Conservation (phyloP, 129 eudicot genomes). For the sunflower (Helianthus annuus) region DNA sequence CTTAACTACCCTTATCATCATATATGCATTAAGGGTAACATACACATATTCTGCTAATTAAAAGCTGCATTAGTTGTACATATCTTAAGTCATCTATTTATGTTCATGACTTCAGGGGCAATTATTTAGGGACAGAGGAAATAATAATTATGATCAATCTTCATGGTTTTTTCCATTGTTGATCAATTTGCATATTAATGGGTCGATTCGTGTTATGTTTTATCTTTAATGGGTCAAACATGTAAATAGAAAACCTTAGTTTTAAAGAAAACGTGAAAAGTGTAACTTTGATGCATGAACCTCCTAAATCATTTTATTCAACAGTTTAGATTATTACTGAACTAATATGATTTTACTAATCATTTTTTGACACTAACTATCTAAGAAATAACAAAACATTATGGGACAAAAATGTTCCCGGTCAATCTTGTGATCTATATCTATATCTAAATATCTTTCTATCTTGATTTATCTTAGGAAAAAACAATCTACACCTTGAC, state of each 20-base stretch:
- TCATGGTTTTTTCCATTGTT: constrained; percentile 3
- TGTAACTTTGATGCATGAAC: background rate
- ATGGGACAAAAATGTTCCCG: background rate
- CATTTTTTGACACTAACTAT: background rate
- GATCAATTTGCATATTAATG: background rate
- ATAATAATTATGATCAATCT: constrained; percentile 1
- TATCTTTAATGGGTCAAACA: background rate
- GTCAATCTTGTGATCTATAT: background rate
- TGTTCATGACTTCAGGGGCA: background rate
- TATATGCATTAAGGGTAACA: background rate
- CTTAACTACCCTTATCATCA: too few species aligned
- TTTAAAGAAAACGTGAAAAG: background rate
- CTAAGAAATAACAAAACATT: background rate
- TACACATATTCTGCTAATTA: background rate
- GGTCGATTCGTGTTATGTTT: background rate
- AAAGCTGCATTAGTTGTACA: constrained; percentile 2
- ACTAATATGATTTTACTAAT: background rate
- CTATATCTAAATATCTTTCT: background rate
- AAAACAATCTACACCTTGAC: constrained; percentile 33
- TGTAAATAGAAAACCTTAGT: background rate
- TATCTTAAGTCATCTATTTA: background rate
- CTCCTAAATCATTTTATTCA: background rate
- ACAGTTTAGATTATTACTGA: background rate
- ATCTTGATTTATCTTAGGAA: constrained; percentile 32
- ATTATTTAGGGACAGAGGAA: background rate